Base-by-base conservation (phyloP, 768 basidiomycete genomes). In the Lactarius deliciosus region DNA sequence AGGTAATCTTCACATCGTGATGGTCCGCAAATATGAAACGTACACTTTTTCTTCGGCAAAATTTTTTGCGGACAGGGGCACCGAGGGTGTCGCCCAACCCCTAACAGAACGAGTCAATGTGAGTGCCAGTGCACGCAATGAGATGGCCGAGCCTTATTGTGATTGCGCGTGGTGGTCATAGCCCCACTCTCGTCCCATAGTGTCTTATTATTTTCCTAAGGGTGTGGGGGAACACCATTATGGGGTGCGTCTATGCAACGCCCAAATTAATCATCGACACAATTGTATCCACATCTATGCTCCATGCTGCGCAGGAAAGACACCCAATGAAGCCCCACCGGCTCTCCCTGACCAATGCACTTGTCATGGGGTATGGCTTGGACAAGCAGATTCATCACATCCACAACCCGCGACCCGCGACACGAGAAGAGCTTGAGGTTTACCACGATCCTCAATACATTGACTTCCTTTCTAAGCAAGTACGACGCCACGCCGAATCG, bases 251-350 rank as follows among this genome's bases (percentile, higher is more conserved):
- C 22, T 22, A 50, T 50, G 13, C 22, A 13, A 50, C 11, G 5
- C 47, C 3, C 50, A 79, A 63, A 86, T 78, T 28, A 34, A 18
- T 32, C 16, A 2, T 15, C 25, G 53, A 9, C 30, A 54, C 54
- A 62, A 53, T 25, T 57, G 50, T 55, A 57, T 54, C 69, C 63
- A 64, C 66, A 64, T 54, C 53, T 34, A 53, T 50, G 34, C 47
- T 30, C 60, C 54, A 65, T 36, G 32, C 20, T 45, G 32, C 57
- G 30, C 45, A 98, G 96, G 94, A 97, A 85, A 86, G 90, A 57
- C 96, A 99, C 79, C 96, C 96, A 2, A 99, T 99, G 96, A 97
- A 98, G 76, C 96, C 96, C 5, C 94, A 97, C 72, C 85, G 96
- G 30, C 79, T 99, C n/a, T 95, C 96, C 3, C 77, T 99, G 62